phyloP scores from a whole-genome alignment of 495 filamentous ascomycete species.

The Tuber magnatum region DNA sequence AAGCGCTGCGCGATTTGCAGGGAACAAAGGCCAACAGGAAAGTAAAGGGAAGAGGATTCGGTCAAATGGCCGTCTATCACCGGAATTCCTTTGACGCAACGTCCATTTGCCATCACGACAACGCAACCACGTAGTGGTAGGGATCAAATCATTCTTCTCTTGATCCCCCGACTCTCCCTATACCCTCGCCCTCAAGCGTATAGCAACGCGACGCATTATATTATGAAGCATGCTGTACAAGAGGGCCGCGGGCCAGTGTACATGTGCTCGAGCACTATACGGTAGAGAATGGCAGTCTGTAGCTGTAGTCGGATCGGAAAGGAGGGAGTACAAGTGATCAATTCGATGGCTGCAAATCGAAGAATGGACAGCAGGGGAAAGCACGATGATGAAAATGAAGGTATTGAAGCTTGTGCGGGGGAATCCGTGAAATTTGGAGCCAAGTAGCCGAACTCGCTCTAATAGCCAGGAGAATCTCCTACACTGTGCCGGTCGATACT shows the following conservation, averaged over 20 bases:
- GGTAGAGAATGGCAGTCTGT: not conserved
- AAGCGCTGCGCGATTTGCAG: not conserved
- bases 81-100: constrained; percentile 17
- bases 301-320: not conserved
- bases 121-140: not conserved
- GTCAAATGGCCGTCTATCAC: not conserved
- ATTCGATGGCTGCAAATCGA: not conserved
- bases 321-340: not conserved
- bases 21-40: not conserved
- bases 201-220: not conserved
- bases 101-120: constrained; percentile 23
- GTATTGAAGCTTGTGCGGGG: not conserved
- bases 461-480: not conserved
- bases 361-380: not conserved
- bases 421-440: not conserved
- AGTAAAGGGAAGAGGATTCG: not conserved
- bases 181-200: not conserved
- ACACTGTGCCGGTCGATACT: not conserved
- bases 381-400: not conserved
- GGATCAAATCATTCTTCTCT: not conserved
- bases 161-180: not conserved
- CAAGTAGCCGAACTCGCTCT: not conserved
- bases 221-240: not conserved
- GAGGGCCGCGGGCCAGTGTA: not conserved
- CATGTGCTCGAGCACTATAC: not conserved